Evolutionary conservation across 257 asterid genomes (phyloP).

Genomic region (Asclepias syriaca): DNA sequence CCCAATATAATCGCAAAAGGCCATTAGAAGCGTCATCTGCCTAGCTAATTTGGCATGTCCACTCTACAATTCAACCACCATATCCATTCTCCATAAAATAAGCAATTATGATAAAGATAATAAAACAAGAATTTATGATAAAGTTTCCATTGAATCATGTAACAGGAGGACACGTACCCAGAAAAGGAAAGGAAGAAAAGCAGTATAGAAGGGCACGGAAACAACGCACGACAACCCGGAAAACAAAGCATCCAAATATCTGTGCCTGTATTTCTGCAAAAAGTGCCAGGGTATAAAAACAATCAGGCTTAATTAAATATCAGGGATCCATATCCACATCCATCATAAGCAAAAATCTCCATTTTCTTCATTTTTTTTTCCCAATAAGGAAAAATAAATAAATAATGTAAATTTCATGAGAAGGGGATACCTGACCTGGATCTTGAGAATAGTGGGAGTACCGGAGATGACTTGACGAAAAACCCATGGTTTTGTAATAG

Average conservation of each 20-base stretch:
- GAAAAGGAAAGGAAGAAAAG: constrained; percentile 89
- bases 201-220: constrained; percentile 97
- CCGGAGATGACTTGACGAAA: constrained; percentile 41
- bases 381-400: neutral
- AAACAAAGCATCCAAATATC: constrained; percentile 67
- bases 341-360: neutral
- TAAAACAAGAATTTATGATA: neutral
- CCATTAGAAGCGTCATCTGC: constrained; percentile 92
- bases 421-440: constrained; percentile 54
- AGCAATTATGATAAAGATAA: neutral
- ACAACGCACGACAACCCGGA: constrained; percentile 78
- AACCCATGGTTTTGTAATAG: constrained; percentile 73
- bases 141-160: neutral
- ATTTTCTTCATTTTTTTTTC: neutral
- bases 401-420: neutral
- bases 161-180: constrained; percentile 50
- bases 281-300: constrained; percentile 5
- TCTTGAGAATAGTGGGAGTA: constrained; percentile 60
- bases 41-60: constrained; percentile 94
- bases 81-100: neutral
- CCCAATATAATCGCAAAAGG: constrained; percentile 83
- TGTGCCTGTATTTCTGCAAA: constrained; percentile 66
- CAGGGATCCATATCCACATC: neutral
- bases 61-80: constrained; percentile 41
- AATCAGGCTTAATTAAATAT: neutral